A percentile compares a stretch with the other conserved stretches of the same genome.
Evolutionary conservation across 176 grass and related monocot species (phyloP).

Genomic region (Aegilops speltoides): DNA sequence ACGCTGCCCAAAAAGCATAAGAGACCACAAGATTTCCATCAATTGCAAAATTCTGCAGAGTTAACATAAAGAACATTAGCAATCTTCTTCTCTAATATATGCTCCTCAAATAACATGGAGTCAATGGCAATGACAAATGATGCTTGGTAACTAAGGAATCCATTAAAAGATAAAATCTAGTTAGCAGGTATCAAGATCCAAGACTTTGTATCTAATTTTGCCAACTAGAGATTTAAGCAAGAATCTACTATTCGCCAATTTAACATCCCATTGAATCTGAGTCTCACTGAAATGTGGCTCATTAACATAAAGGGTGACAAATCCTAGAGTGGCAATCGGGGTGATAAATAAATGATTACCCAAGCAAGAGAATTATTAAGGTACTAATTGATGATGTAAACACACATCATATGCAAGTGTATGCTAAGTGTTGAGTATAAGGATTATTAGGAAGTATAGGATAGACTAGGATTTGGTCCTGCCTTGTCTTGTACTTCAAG

Average conservation of each 20-base stretch:
- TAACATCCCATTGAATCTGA: too few relatives aligned
- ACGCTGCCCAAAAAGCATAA: constrained; percentile 77
- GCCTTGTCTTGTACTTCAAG: too few relatives aligned
- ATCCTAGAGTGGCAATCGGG: too few relatives aligned
- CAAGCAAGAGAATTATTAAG: too few relatives aligned
- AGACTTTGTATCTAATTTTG: background rate
- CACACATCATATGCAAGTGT: background rate
- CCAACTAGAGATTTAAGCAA: too few relatives aligned
- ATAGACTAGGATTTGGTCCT: too few relatives aligned
- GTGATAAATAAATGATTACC: too few relatives aligned
- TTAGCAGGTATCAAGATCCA: background rate
- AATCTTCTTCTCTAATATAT: background rate
- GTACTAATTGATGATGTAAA: too few relatives aligned
- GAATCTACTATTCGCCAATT: too few relatives aligned
- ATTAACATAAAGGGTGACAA: too few relatives aligned
- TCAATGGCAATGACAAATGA: background rate
- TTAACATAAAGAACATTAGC: background rate
- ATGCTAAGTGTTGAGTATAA: background rate
- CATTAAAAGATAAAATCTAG: background rate
- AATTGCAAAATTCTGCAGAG: constrained; percentile 70
- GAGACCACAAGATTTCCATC: constrained; percentile 87
- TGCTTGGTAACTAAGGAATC: background rate
- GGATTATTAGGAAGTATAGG: too few relatives aligned
- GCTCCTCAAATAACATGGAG: background rate
- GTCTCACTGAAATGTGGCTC: too few relatives aligned